Evolutionary conservation across 106 monocot genomes (phyloP).

Genomic region (Dendrobium huoshanense): DNA sequence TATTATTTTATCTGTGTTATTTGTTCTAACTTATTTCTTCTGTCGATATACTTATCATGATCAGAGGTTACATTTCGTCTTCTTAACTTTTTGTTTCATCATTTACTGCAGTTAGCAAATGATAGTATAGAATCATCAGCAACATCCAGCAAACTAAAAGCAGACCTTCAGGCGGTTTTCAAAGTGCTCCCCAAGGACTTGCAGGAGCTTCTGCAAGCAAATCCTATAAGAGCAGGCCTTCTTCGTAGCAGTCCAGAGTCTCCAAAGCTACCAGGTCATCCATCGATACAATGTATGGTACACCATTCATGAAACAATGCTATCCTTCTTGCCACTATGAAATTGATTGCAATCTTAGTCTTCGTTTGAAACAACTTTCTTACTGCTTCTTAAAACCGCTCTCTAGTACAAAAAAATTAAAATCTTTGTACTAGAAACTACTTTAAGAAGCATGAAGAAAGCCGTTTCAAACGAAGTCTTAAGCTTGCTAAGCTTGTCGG

Average conservation of each 20-base stretch:
- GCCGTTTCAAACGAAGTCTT: too few relatives aligned
- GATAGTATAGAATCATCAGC: slow-evolving; percentile 31
- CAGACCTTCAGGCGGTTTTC: slow-evolving; percentile 65
- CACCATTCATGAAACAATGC: slow-evolving; percentile 14
- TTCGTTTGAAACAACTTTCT: too few relatives aligned
- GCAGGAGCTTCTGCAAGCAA: slow-evolving; percentile 71
- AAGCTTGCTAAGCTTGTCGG: not conserved
- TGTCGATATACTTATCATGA: not conserved
- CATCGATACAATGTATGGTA: slow-evolving; percentile 9
- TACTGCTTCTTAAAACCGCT: too few relatives aligned
- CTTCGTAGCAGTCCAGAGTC: slow-evolving; percentile 28
- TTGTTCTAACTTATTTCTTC: not conserved
- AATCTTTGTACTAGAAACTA: too few relatives aligned
- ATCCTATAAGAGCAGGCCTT: slow-evolving; percentile 64
- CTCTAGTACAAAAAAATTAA: too few relatives aligned
- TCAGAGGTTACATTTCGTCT: not conserved
- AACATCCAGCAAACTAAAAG: slow-evolving; percentile 66
- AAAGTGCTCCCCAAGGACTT: slow-evolving; percentile 83
- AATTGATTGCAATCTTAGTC: not conserved
- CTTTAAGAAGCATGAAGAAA: too few relatives aligned
- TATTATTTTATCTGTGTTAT: not conserved
- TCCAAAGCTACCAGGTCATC: slow-evolving; percentile 22
- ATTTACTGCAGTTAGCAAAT: slow-evolving; percentile 37
- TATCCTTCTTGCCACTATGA: slow-evolving; percentile 12
- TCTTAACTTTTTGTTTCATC: too few relatives aligned